Percentiles rank a stretch among this genome's conserved stretches.
Conservation (phyloP, 2,329 filamentous ascomycete species). For the Sclerotinia borealis region DNA sequence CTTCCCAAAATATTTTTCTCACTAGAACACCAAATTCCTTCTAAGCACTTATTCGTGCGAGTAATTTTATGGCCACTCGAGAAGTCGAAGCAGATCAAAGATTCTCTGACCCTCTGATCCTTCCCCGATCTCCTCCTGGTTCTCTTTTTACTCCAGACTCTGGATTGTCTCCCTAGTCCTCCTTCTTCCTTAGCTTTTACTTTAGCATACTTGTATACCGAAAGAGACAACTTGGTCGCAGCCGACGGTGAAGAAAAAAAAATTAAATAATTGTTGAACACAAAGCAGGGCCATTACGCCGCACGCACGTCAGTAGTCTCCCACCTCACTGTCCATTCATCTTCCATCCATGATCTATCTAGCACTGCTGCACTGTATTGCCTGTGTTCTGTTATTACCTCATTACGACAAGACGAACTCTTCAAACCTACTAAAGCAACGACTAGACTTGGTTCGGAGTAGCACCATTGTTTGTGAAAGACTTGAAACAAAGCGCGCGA, state of each 20-base stretch:
- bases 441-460: slow-evolving; percentile 4
- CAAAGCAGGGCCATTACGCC: not conserved
- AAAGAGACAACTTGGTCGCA: not conserved
- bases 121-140: not conserved
- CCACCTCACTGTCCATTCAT: not conserved
- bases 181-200: not conserved
- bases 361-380: not conserved
- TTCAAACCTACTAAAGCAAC: not conserved
- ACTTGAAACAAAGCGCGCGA: slow-evolving; percentile 19
- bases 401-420: not conserved
- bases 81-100: not conserved
- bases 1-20: not conserved
- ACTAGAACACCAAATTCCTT: slow-evolving; percentile 11
- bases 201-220: not conserved
- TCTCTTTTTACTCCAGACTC: not conserved
- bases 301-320: slow-evolving; percentile 7
- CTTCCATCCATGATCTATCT: not conserved
- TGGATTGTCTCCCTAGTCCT: not conserved
- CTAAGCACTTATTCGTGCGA: slow-evolving; percentile 8
- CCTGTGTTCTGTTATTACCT: not conserved
- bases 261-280: not conserved
- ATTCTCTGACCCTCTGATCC: not conserved
- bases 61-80: not conserved
- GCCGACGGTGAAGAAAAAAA: slow-evolving; percentile 1
- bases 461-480: slow-evolving; percentile 8